Evolutionary conservation across 2,329 filamentous ascomycete species (phyloP), one percentile per base, ranked within the genome.

Genomic region (Trichoderma simmonsii): DNA sequence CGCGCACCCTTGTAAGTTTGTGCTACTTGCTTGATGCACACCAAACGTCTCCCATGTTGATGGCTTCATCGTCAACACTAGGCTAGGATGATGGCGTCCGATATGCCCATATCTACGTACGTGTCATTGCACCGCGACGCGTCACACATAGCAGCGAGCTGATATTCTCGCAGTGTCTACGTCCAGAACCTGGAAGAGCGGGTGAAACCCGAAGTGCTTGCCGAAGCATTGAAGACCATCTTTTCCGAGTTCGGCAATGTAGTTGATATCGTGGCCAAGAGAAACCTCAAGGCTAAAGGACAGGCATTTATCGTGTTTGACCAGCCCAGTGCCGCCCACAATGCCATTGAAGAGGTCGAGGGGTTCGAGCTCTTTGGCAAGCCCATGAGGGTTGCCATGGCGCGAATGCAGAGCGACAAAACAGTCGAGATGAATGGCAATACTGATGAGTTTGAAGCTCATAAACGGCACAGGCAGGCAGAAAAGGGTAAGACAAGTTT

Each of bases 241-340:
- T 98, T 98, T 83, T 90, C 90, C 74, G 93, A 97, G 81, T 98
- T 96, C 82, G 96, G 96, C 74, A 91, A 86, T 71, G 89, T 97
- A 73, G 83, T 97, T 76, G 94, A 97, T 74, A 89, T 97, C 66
- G 88, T 97, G 73, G 93, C 93, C 59, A 97, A 97, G 85, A 93
- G 89, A 75, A 98, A 97, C 81, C 83, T 98, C 34, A 95, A 93
- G 80, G 93, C 94, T 57, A 98, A 97, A 81, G 96, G 96, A 14
- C 96, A 99, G 83, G 96, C 96, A 0, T 99, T 99, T 80, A 84
- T 99, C 64, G 94, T 98, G 60, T 98, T 94, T 80, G 94, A 97
- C 77, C 88, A 86, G 73, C 85, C 91, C n/a, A 92, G 94, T 70
- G 89, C 91, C n/a, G 95, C 95, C 4, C 85, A 88, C 67, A 88